A percentile compares a stretch with the other conserved stretches of the same genome.
These are phyloP conservation scores for Aspergillus caelatus DNA, from an alignment of 2,329 filamentous ascomycete species.

Conservation along the genomic window DNA sequence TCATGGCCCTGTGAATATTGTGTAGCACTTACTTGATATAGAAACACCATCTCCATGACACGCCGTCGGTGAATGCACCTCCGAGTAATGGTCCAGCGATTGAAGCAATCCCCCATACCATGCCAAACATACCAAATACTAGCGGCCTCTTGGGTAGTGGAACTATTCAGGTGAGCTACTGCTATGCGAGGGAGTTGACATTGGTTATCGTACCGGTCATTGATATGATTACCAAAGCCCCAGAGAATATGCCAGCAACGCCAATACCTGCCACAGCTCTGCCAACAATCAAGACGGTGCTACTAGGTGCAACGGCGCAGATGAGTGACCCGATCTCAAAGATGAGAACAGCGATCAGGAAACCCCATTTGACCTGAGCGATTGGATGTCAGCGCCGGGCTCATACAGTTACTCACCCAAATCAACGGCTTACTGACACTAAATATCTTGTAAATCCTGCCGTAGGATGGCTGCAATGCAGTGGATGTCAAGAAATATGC, in stretches of 20 bases:
- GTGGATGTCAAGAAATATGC: constrained; percentile 36
- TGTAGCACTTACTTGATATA: constrained; percentile 40
- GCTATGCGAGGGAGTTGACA: background rate
- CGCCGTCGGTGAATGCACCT: constrained; percentile 47
- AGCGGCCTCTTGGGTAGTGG: constrained; percentile 57
- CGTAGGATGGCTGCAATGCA: constrained; percentile 13
- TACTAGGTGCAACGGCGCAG: constrained; percentile 38
- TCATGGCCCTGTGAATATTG: no score
- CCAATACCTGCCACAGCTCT: constrained; percentile 42
- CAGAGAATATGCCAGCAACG: constrained; percentile 38
- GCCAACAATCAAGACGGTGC: constrained; percentile 38
- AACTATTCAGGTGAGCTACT: constrained; percentile 33
- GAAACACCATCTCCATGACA: constrained; percentile 48
- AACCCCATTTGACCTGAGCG: constrained; percentile 38
- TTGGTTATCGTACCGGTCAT: constrained; percentile 8
- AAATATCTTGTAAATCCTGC: constrained; percentile 60
- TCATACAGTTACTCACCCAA: background rate
- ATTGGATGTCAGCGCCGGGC: background rate
- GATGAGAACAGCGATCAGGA: constrained; percentile 35
- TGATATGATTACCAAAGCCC: constrained; percentile 30
- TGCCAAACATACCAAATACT: constrained; percentile 50
- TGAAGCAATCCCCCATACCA: constrained; percentile 59
- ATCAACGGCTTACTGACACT: background rate
- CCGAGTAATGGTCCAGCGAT: constrained; percentile 47
- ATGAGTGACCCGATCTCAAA: constrained; percentile 45